Base-by-base conservation (phyloP, 2,329 filamentous ascomycete species). In the Colletotrichum chrysophilum region DNA sequence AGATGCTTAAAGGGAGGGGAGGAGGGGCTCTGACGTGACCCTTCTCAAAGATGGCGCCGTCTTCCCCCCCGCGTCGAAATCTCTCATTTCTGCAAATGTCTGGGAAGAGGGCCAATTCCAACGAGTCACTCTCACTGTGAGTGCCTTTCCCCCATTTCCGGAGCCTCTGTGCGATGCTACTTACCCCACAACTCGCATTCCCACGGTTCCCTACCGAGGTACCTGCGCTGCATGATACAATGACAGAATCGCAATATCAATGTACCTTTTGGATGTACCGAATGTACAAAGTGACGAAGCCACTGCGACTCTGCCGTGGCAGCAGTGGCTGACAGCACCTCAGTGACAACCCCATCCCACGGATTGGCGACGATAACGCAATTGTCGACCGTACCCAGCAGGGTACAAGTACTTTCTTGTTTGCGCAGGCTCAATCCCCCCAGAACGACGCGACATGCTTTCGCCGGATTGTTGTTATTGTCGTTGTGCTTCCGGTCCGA, bases 151-250 rank as follows among this genome's bases (percentile, higher is more conserved):
- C 66, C 68, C 61, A 56, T 72, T 72, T 24, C 52, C 62, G 26
- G 72, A 62, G 68, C 58, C 56, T 58, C 24, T 66, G 69, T 75
- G 62, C 69, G 43, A 72, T 75, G 62, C 43, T 36, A 72, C 68
- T 26, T 71, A 75, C 73, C 69, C 73, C 73, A 75, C 73, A 72
- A n/a, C 62, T 61, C 30, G 61, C 73, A 28, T 67, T 67, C 69
- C 62, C 70, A 61, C 36, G 62, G 26, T 66, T 71, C 38, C 62
- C 34, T 74, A 58, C 60, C 16, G 68, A 32, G 18, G 52, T 60
- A 43, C 66, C 48, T 38, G 52, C 30, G 52, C n/a, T 36, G 66
- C 66, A 60, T 68, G 52, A 68, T 68, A 60, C 66, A 34, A 34
- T 28, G 65, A 36, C 38, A 32, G 34, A 24, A 26, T 48, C n/a